phyloP scores from a whole-genome alignment of 2,329 filamentous ascomycete species.

The Hirsutella rhossiliensis region DNA sequence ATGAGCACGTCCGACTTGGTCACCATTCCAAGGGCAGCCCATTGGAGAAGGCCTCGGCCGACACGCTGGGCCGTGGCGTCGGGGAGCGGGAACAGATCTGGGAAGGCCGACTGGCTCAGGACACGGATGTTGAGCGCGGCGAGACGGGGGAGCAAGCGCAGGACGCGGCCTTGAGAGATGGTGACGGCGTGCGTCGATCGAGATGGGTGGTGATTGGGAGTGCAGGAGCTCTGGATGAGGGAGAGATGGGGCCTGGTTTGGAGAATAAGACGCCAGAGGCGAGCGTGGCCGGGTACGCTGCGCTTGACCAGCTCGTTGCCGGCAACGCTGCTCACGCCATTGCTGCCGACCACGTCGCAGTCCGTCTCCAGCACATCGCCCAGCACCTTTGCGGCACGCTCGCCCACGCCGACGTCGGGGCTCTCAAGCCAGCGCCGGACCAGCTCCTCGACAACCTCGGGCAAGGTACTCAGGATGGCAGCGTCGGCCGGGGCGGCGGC shows the following conservation, averaged over 20 bases:
- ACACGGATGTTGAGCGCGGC: constrained; percentile 31
- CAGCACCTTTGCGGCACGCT: constrained; percentile 37
- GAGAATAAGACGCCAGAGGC: constrained; percentile 42
- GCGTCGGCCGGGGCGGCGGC: constrained; percentile 33
- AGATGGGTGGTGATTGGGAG: constrained; percentile 12
- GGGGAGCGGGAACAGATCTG: constrained; percentile 18
- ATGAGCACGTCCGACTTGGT: constrained; percentile 36
- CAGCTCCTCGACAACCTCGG: constrained; percentile 33
- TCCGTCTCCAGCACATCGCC: constrained; percentile 44
- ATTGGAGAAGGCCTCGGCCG: constrained; percentile 33
- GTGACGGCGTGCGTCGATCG: constrained; percentile 26
- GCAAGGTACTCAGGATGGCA: constrained; percentile 36
- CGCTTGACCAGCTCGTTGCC: constrained; percentile 21
- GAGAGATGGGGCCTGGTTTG: constrained; percentile 29
- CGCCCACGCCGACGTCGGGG: constrained; percentile 42
- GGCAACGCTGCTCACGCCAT: constrained; percentile 16
- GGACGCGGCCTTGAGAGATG: constrained; percentile 39
- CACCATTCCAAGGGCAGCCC: constrained; percentile 39
- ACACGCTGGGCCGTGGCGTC: constrained; percentile 8
- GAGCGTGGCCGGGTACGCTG: constrained; percentile 33
- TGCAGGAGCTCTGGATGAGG: constrained; percentile 26
- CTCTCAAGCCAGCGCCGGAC: constrained; percentile 40
- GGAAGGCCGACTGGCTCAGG: constrained; percentile 23
- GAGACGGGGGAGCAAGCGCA: constrained; percentile 38
- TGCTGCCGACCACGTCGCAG: constrained; percentile 25